phyloP scores from a whole-genome alignment of 2,329 filamentous ascomycete species.

The Tolypocladium tropicale region DNA sequence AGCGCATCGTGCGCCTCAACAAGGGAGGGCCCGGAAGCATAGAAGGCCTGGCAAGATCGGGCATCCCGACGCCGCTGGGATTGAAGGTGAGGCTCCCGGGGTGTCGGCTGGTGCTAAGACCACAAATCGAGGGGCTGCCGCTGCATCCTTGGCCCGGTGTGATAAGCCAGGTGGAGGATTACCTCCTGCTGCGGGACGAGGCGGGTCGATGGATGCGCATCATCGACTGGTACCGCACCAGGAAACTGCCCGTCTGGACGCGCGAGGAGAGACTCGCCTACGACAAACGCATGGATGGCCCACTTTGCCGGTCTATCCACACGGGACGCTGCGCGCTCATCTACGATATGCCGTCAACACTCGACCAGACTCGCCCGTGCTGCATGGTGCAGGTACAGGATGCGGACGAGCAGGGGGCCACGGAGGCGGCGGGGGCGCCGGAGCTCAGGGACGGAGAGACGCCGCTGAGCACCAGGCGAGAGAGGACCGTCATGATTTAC shows the following conservation, averaged over 20 bases:
- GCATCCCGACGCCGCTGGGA: slow-evolving; percentile 8
- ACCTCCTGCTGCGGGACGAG: slow-evolving; percentile 6
- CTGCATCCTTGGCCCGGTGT: slow-evolving; percentile 10
- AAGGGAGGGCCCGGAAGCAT: neutral
- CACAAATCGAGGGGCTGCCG: slow-evolving; percentile 1
- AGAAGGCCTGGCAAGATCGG: neutral
- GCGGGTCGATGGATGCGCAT: slow-evolving; percentile 8
- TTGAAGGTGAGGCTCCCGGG: slow-evolving; percentile 7
- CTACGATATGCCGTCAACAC: neutral
- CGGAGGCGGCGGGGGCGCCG: neutral
- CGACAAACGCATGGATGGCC: slow-evolving; percentile 4
- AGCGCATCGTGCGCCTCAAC: slow-evolving; percentile 8
- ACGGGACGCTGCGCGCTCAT: slow-evolving; percentile 6
- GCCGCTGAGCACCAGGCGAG: slow-evolving; percentile 1
- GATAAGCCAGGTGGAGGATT: slow-evolving; percentile 6
- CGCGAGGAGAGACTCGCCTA: slow-evolving; percentile 5
- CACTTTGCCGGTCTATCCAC: slow-evolving; percentile 9
- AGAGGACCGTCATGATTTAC: slow-evolving; percentile 4
- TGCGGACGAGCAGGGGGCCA: neutral
- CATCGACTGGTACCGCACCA: slow-evolving; percentile 10
- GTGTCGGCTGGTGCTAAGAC: slow-evolving; percentile 2
- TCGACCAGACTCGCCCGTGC: neutral
- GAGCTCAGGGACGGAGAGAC: neutral
- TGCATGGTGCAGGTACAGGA: slow-evolving; percentile 7
- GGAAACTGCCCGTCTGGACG: slow-evolving; percentile 9